Evolutionary conservation across 2,329 filamentous ascomycete species (phyloP), one percentile per base, ranked within the genome.

Genomic region (Clonostachys rhizophaga): DNA sequence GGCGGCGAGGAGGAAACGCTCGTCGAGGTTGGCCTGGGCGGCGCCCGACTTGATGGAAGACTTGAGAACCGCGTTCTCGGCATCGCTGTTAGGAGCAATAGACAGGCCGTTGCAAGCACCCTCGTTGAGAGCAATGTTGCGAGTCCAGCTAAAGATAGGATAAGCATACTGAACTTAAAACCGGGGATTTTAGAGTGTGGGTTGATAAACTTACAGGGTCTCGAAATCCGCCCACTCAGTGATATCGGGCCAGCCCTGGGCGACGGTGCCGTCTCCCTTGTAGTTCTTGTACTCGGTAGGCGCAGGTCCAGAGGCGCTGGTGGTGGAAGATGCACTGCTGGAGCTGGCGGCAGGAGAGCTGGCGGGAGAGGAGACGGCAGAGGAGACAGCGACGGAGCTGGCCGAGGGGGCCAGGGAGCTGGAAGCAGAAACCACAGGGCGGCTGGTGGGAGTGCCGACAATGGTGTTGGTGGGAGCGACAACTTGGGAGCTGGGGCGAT

Each of bases 191-290:
- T n/a, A 11, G 37, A 40, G 11, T n/a, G 11, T 40, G 11, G 37
- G 37, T 40, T 30, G 6, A 14, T 7, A n/a, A 39, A 39, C 44
- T 20, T 42, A 42, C 36, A 46, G 10, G 9, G 44, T 46, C 36
- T 46, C 44, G 18, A 46, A 46, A 18, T 46, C 44, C 11, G 17
- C 17, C 44, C 44, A 46, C 9, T 40, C 44, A 33, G 35, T 3
- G 44, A 42, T 33, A 33, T 10, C 37, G n/a, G 44, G 44, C 44
- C 44, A 46, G 44, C 44, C 44, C 18, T 40, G 36, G 36, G 35
- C 44, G 35, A 35, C 44, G 37, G 36, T 46, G 2, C 44, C 44
- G 17, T 46, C 44, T 20, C 44, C 44, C 12, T 34, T 18, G 20
- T 46, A 46, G 36, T 20, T 18, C 20, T 33, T 46, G 44, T 46